These are phyloP conservation scores for Hyphopichia wangnamkhiaoensis DNA, from an alignment of 1,139 yeast genomes.

Conservation along the genomic window DNA sequence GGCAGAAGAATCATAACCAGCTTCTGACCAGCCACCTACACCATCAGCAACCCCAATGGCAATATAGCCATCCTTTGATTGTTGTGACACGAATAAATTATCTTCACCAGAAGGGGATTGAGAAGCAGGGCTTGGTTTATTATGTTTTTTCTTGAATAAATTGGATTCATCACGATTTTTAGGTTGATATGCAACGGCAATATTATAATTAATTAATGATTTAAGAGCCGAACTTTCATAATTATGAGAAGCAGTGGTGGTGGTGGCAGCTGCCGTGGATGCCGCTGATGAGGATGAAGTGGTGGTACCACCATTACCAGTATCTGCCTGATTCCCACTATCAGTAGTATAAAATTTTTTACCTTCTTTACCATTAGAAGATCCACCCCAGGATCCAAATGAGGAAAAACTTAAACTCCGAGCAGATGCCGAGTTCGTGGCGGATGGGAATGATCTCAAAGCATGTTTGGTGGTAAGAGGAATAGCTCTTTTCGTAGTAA, in stretches of 20 bases:
- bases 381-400: slow-evolving; percentile 12
- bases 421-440: slow-evolving; percentile 11
- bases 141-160: slow-evolving; percentile 35
- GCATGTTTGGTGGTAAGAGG: slow-evolving; percentile 11
- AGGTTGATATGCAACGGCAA: slow-evolving; percentile 73
- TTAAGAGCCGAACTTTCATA: slow-evolving; percentile 17
- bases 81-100: slow-evolving; percentile 62
- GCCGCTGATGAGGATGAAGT: slow-evolving; percentile 7
- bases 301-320: background rate
- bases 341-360: background rate
- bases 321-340: background rate
- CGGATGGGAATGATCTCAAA: slow-evolving; percentile 9
- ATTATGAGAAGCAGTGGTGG: slow-evolving; percentile 17
- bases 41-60: slow-evolving; percentile 96
- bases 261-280: slow-evolving; percentile 14
- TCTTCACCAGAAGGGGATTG: slow-evolving; percentile 84
- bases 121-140: slow-evolving; percentile 35
- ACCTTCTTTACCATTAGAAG: background rate
- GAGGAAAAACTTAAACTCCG: slow-evolving; percentile 19
- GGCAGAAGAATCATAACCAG: slow-evolving; percentile 86
- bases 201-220: slow-evolving; percentile 42
- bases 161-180: slow-evolving; percentile 60
- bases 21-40: slow-evolving; percentile 96
- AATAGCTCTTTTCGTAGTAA: slow-evolving; percentile 23
- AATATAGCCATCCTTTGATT: slow-evolving; percentile 45